Evolutionary conservation across 176 grass and related monocot species (phyloP), one percentile per base, ranked within the genome.

Genomic region (Oropetium thomaeum): DNA sequence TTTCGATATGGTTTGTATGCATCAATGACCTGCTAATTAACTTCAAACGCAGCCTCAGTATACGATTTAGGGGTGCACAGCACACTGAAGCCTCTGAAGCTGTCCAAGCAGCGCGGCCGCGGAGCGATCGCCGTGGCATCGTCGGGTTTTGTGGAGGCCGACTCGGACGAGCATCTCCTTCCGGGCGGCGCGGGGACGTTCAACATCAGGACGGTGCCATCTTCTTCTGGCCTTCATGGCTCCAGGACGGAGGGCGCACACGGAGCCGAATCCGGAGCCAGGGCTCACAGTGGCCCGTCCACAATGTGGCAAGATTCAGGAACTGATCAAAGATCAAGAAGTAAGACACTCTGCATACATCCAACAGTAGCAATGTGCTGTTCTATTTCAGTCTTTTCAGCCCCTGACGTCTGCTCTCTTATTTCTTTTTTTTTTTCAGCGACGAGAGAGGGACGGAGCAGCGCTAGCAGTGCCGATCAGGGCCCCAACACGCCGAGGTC

Each of bases 401-500:
- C 20, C 11, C 2, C 45, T 77, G 49, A 60, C n/a, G n/a, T n/a
- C 10, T 69, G 17, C 25, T 35, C 38, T 20, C n/a, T n/a, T n/a
- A n/a, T n/a, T n/a, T 1, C 27, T 60, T 48, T 60, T 61, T 78
- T 53, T 25, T 10, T 54, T 57, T 55, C 87, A 82, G 85, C 61
- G 4, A 44, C 85, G 61, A 83, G 87, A 75, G 95, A 94, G 70
- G 95, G 86, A 33, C 89, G 88, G 32, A 90, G 91, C 73, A 92
- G 86, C 52, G 81, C 74, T 62, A 89, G 88, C 31, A 92, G 91
- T 7, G 84, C 23, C 6, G 95, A 98, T 77, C 91, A 98, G 47
- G 82, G 82, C 27, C 87, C 92, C 52, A 81, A n/a, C 80, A 99
- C 87, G 1, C 92, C 92, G 5, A 92, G 86, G 82, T 95, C 96